A percentile compares a stretch with the other conserved stretches of the same genome.
phyloP scores from a whole-genome alignment of 1,284 basidiomycete species.

The Hymenochaete sp. region DNA sequence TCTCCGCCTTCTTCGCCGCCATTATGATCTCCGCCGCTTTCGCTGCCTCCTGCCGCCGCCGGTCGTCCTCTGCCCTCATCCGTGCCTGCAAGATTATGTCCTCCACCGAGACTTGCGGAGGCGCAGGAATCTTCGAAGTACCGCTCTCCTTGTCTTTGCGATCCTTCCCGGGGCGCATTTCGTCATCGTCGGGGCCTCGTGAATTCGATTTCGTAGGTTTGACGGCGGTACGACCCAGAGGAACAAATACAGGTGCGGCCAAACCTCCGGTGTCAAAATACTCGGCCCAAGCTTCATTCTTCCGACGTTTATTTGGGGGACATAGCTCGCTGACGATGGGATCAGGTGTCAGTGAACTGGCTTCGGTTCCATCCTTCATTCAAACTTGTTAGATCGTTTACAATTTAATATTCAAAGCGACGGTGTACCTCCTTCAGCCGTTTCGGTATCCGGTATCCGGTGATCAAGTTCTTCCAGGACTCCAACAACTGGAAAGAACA shows the following conservation, averaged over 20 bases:
- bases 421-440: conserved; percentile 39
- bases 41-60: background rate
- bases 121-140: too few relatives aligned
- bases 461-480: conserved; percentile 64
- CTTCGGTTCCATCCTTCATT: conserved; percentile 23
- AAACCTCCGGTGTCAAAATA: too few relatives aligned
- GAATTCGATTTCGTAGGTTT: background rate
- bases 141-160: background rate
- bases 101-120: too few relatives aligned
- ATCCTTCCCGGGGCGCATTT: background rate
- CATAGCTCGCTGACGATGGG: too few relatives aligned
- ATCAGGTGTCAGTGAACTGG: background rate
- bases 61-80: background rate
- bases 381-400: conserved; percentile 17
- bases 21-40: background rate
- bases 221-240: too few relatives aligned
- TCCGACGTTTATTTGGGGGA: too few relatives aligned
- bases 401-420: background rate
- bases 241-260: too few relatives aligned
- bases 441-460: conserved; percentile 82
- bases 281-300: too few relatives aligned
- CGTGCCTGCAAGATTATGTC: too few relatives aligned
- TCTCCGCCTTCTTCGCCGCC: background rate
- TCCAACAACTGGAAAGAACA: conserved; percentile 26
- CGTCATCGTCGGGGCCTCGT: background rate